Evolutionary conservation across 2,329 filamentous ascomycete species (phyloP).

Genomic region (Fusarium euwallaceae): DNA sequence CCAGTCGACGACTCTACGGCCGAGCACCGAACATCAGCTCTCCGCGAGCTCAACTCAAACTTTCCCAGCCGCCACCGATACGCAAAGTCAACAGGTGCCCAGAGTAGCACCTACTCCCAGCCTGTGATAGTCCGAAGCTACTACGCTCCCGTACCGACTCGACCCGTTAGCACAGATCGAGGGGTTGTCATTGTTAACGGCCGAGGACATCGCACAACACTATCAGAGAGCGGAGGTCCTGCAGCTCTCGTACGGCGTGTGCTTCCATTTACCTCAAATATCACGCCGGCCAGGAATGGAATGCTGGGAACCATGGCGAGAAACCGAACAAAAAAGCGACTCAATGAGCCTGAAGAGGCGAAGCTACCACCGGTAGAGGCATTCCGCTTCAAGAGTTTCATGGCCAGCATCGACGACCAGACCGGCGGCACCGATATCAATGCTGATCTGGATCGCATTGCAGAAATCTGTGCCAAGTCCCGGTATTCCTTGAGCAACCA

Average conservation of each 20-base stretch:
- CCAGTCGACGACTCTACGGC: constrained; percentile 69
- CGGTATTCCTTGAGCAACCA: constrained; percentile 76
- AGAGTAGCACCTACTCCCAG: constrained; percentile 72
- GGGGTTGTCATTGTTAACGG: constrained; percentile 49
- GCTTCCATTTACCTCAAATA: constrained; percentile 51
- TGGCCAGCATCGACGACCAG: constrained; percentile 66
- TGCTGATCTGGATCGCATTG: constrained; percentile 73
- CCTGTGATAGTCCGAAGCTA: constrained; percentile 77
- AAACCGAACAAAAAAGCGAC: constrained; percentile 55
- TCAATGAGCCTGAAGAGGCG: constrained; percentile 51
- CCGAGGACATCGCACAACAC: constrained; percentile 43
- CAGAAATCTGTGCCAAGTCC: constrained; percentile 75
- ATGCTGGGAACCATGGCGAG: constrained; percentile 60
- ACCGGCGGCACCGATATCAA: constrained; percentile 62
- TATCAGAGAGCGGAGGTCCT: constrained; percentile 48
- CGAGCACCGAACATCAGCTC: constrained; percentile 69
- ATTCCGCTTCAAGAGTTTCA: constrained; percentile 75
- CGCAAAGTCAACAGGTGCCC: constrained; percentile 67
- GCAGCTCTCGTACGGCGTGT: constrained; percentile 47
- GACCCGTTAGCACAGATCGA: constrained; percentile 49
- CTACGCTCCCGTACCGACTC: constrained; percentile 60
- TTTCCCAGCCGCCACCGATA: constrained; percentile 70
- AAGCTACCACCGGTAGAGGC: constrained; percentile 73
- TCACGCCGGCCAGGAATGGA: constrained; percentile 53
- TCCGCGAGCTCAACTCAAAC: constrained; percentile 70